Evolutionary conservation across 2,329 filamentous ascomycete genomes (phyloP), one percentile per base, ranked within the genome.

Genomic region (Microdochium trichocladiopsis): DNA sequence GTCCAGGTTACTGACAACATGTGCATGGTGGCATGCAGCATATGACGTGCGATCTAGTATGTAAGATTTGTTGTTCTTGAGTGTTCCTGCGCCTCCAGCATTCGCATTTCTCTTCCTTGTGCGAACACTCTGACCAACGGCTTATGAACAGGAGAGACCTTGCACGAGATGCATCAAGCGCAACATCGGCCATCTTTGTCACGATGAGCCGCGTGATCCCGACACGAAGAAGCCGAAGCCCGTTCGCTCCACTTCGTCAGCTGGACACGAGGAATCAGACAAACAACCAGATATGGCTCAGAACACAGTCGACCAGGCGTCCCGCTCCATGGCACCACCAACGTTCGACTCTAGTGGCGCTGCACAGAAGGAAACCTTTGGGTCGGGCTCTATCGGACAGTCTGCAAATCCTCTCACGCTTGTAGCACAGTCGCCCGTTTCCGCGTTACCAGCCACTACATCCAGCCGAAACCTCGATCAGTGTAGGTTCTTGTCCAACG

Each of bases 131-230:
- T 61, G 58, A 66, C 64, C 63, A 59, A 58, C 61, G 55, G 58
- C 51, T 56, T 64, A 16, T 63, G 60, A 63, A 65, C 70, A 95
- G 90, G 90, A 95, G 76, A 87, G 94, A 68, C 94, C 94, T 65
- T 99, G 94, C 80, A 93, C 90, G 64, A 84, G 94, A 73, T 99
- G 94, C 77, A 90, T 97, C 73, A 99, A 97, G 75, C 87, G 94
- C 66, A 96, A 96, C 74, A 99, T 99, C 70, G 94, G 93, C 63
- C 94, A 99, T 72, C 80, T 99, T 60, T 99, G 94, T 72, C 94
- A 96, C 75, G 94, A 99, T 72, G 94, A 97, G 72, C 93, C 92
- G 60, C 86, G 93, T 70, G 93, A 99, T 65, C 77, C 84, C 60
- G 82, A 85, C 56, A 71, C 86, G 55, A 95, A 94, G 72, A 93